Conservation (phyloP, 2,329 filamentous ascomycete genomes). For the Colletotrichum siamense region DNA sequence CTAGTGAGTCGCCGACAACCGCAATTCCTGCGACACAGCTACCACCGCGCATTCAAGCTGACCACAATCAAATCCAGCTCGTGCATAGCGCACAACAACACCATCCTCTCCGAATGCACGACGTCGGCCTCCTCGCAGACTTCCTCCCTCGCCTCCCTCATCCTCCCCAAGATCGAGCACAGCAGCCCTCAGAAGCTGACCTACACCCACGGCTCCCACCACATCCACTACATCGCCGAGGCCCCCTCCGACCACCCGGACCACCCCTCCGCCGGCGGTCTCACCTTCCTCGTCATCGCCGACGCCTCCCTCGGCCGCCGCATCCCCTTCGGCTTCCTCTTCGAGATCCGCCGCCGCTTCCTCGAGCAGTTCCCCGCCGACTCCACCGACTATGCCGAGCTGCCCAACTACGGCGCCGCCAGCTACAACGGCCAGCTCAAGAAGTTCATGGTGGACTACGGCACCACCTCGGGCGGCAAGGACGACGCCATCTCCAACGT, state of each 20-base stretch:
- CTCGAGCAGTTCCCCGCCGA: conserved; percentile 70
- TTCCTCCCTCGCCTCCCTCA: conserved; percentile 86
- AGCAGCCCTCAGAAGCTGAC: conserved; percentile 83
- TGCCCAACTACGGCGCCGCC: conserved; percentile 90
- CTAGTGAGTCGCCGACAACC: conserved; percentile 61
- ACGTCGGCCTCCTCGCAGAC: conserved; percentile 83
- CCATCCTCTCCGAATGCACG: conserved; percentile 92
- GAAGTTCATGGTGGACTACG: conserved; percentile 81
- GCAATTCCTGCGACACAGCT: neutral
- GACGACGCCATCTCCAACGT: conserved; percentile 85
- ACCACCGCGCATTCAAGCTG: conserved; percentile 9
- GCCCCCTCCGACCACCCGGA: conserved; percentile 70
- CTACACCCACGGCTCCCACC: conserved; percentile 88
- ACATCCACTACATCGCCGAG: conserved; percentile 95
- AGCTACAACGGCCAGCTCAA: conserved; percentile 84
- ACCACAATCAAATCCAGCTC: conserved; percentile 60
- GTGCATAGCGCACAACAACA: conserved; percentile 92
- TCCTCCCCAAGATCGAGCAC: conserved; percentile 95
- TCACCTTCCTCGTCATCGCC: conserved; percentile 92
- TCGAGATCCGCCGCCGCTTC: conserved; percentile 91
- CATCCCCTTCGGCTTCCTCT: conserved; percentile 90
- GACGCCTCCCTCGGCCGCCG: conserved; percentile 82
- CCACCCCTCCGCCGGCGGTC: conserved; percentile 72
- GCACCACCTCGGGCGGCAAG: conserved; percentile 75
- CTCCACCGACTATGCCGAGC: conserved; percentile 73